Evolutionary conservation across 768 basidiomycete species (phyloP).

Genomic region (Sistotremastrum suecicum): DNA sequence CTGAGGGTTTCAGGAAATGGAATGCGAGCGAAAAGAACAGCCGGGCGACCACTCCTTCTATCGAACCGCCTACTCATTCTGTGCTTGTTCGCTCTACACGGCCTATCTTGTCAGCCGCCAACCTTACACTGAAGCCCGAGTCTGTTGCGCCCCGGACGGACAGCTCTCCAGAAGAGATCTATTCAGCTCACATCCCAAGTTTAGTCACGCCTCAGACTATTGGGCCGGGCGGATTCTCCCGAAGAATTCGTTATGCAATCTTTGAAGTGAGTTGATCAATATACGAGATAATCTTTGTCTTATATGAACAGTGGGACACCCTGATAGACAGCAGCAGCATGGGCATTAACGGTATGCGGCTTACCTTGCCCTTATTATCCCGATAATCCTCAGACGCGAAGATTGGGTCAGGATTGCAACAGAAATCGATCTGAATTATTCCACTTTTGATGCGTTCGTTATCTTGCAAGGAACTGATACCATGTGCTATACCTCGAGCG

Average conservation of each 20-base stretch:
- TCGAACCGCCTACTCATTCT: constrained; percentile 8
- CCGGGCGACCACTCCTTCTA: constrained; percentile 17
- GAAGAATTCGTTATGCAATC: constrained; percentile 75
- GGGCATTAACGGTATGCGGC: constrained; percentile 51
- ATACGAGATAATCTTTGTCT: neutral
- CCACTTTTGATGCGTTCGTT: constrained; percentile 77
- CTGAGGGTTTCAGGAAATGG: constrained; percentile 73
- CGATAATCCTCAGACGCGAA: constrained; percentile 15
- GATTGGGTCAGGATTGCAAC: constrained; percentile 87
- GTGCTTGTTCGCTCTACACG: constrained; percentile 52
- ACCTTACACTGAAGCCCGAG: constrained; percentile 17
- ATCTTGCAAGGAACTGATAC: constrained; percentile 86
- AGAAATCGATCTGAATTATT: constrained; percentile 88
- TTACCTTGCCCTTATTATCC: neutral
- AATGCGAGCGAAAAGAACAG: constrained; percentile 47
- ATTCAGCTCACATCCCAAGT: constrained; percentile 61
- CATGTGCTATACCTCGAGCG: constrained; percentile 82
- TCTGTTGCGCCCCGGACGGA: constrained; percentile 7
- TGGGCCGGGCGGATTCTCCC: constrained; percentile 46
- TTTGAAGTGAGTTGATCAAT: constrained; percentile 41
- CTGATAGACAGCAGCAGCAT: constrained; percentile 84
- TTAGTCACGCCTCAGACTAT: constrained; percentile 65
- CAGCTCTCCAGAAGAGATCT: constrained; percentile 40
- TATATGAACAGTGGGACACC: constrained; percentile 56
- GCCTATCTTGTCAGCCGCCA: constrained; percentile 38